phyloP scores from a whole-genome alignment of 164 flowering plant species.

The Paratinospora sagittata region DNA sequence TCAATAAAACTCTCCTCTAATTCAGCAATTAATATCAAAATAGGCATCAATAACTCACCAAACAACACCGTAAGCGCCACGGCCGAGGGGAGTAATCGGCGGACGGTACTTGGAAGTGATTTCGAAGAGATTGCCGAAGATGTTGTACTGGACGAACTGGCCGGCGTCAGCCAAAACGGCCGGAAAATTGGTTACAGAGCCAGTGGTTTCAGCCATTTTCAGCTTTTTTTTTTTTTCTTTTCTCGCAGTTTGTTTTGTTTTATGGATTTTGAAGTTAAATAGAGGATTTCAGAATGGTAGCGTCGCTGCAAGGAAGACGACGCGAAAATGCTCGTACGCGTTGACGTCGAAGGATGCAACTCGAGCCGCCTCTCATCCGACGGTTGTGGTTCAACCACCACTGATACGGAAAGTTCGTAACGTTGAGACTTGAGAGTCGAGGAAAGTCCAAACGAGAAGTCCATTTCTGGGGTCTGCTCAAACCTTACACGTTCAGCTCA shows the following conservation, averaged over 20 bases:
- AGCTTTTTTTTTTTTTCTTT: too few relatives aligned
- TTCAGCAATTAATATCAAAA: too few relatives aligned
- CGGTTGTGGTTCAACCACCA: background rate
- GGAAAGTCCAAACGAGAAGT: background rate
- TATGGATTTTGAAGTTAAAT: background rate
- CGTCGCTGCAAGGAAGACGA: background rate
- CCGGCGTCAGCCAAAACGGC: slow-evolving; percentile 57
- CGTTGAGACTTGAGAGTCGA: background rate
- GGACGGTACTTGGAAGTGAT: slow-evolving; percentile 70
- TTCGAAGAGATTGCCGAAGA: slow-evolving; percentile 76
- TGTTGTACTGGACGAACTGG: slow-evolving; percentile 56
- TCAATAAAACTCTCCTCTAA: too few relatives aligned
- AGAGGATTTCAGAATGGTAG: background rate
- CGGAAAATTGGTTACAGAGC: slow-evolving; percentile 41
- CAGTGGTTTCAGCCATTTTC: background rate
- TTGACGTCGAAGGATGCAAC: background rate
- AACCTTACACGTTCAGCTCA: too few relatives aligned
- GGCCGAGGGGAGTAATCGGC: slow-evolving; percentile 84
- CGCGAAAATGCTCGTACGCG: background rate
- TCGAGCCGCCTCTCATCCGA: background rate
- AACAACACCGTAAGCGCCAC: slow-evolving; percentile 94
- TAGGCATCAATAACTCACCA: slow-evolving; percentile 46
- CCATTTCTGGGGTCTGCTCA: too few relatives aligned
- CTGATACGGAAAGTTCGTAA: background rate
- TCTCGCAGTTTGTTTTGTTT: background rate